Base-by-base conservation (phyloP, 257 asterid species). In the Coffea canephora region DNA sequence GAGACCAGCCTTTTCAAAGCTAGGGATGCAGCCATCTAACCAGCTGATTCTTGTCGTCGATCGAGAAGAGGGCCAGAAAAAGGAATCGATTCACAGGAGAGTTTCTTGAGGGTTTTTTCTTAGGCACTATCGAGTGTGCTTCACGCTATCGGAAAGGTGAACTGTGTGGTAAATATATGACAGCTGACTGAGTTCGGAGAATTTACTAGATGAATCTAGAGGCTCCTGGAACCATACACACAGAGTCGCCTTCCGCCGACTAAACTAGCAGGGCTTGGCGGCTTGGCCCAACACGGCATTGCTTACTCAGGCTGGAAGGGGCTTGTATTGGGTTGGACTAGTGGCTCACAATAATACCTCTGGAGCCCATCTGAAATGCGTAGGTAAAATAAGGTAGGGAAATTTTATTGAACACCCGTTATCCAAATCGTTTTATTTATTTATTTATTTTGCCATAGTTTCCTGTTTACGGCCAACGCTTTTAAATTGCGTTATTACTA, bases 1-100 rank as follows among this genome's bases (percentile, higher is more conserved):
- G 66, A 71, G 13, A 71, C 12, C 25, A 79, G 54, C 72, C 82
- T 78, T 34, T 71, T 79, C 31, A 79, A 52, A 79, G 71, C 77
- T 4, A 79, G 39, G 1, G 69, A 78, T 15, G 77, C 43, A 59
- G 77, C 82, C 82, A 71, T 71, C 3, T 59, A 43, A 69, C 43
- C 52, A 7, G 71, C 16, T 12, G 41, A 9, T 8, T 6, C 25
- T 23, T 43, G 61, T 41, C 57, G 52, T 14, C 6, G 69, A 39
- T n/a, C n/a, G 27, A 34, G 27, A 71, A 55, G 25, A 52, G 57
- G 50, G 34, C 15, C 1, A 18, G 31, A 61, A 21, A 41, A 73
- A 16, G 49, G 2, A 48, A 34, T 12, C 19, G 8, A 4, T 2
- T 14, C 1, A 50, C 19, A 0, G 61, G 48, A 12, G n/a, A 36